A percentile compares a stretch with the other conserved stretches of the same genome.
phyloP scores from a whole-genome alignment of 75 land plant genomes.

The Ceratopteris richardii region DNA sequence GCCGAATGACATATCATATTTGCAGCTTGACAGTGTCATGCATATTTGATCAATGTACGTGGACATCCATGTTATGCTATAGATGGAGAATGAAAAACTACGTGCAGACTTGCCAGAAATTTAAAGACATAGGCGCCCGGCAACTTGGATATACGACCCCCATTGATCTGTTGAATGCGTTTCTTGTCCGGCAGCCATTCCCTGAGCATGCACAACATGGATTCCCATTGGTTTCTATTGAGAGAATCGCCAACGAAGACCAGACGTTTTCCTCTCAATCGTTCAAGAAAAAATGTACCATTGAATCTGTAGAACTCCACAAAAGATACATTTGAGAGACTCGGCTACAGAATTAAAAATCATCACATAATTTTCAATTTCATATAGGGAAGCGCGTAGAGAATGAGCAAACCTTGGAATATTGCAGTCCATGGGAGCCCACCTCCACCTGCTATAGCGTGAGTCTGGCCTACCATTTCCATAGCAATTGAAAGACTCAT shows the following conservation, averaged over 20 bases:
- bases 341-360: too few species aligned
- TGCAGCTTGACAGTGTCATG: too few species aligned
- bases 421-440: slow-evolving; percentile 63
- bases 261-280: slow-evolving; percentile 56
- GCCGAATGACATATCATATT: too few species aligned
- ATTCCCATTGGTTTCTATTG: too few species aligned
- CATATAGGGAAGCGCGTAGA: too few species aligned
- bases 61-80: too few species aligned
- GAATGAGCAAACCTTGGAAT: too few species aligned
- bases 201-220: too few species aligned
- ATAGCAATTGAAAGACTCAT: slow-evolving; percentile 57
- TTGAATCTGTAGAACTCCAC: slow-evolving; percentile 64
- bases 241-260: slow-evolving; percentile 79
- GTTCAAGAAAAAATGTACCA: slow-evolving; percentile 48
- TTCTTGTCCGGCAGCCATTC: slow-evolving; percentile 44
- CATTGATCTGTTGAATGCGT: slow-evolving; percentile 43
- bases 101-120: slow-evolving; percentile 52
- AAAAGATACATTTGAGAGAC: too few species aligned
- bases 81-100: too few species aligned
- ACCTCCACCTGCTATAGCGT: slow-evolving; percentile 40
- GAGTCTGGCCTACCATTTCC: slow-evolving; percentile 62
- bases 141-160: slow-evolving; percentile 31
- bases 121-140: slow-evolving; percentile 57
- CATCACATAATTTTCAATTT: too few species aligned
- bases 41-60: too few species aligned